Conservation (phyloP, 2,329 filamentous ascomycete species). For the Plectosphaerella plurivora region DNA sequence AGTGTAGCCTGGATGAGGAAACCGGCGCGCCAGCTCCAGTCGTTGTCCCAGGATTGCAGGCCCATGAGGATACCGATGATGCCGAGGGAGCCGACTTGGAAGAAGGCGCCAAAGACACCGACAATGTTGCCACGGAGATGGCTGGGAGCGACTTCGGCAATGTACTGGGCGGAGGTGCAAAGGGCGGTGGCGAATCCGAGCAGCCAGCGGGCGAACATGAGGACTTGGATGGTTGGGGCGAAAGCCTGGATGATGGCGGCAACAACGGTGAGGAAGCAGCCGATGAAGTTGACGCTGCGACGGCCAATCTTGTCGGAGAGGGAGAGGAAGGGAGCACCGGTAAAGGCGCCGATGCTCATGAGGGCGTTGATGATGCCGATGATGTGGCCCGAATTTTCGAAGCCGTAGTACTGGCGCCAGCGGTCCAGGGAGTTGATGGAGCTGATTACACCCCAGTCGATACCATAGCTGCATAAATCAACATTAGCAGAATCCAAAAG, state of each 20-base stretch:
- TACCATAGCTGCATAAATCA: slow-evolving; percentile 24
- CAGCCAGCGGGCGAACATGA: slow-evolving; percentile 48
- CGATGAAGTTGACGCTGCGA: slow-evolving; percentile 41
- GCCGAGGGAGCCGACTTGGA: slow-evolving; percentile 36
- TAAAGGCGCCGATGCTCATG: slow-evolving; percentile 41
- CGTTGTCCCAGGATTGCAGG: slow-evolving; percentile 25
- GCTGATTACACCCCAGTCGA: slow-evolving; percentile 45
- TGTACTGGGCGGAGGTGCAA: slow-evolving; percentile 21
- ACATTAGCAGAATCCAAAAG: neutral
- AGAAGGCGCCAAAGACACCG: slow-evolving; percentile 41
- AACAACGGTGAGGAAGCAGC: slow-evolving; percentile 38
- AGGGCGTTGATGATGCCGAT: slow-evolving; percentile 40
- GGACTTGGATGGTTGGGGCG: slow-evolving; percentile 29
- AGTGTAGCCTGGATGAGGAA: slow-evolving; percentile 39
- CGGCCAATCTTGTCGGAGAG: slow-evolving; percentile 47
- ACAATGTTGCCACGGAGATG: slow-evolving; percentile 36
- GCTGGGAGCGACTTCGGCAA: slow-evolving; percentile 20
- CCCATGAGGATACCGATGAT: slow-evolving; percentile 39
- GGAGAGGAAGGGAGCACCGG: slow-evolving; percentile 43
- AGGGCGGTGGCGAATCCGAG: slow-evolving; percentile 44
- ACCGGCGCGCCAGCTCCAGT: slow-evolving; percentile 31
- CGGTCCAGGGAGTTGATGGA: slow-evolving; percentile 36
- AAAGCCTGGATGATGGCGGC: slow-evolving; percentile 35
- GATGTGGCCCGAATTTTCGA: slow-evolving; percentile 31
- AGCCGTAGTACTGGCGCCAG: slow-evolving; percentile 40